Conservation (phyloP, 371 early-diverging fungal species). For the Haplosporangium sp. region DNA sequence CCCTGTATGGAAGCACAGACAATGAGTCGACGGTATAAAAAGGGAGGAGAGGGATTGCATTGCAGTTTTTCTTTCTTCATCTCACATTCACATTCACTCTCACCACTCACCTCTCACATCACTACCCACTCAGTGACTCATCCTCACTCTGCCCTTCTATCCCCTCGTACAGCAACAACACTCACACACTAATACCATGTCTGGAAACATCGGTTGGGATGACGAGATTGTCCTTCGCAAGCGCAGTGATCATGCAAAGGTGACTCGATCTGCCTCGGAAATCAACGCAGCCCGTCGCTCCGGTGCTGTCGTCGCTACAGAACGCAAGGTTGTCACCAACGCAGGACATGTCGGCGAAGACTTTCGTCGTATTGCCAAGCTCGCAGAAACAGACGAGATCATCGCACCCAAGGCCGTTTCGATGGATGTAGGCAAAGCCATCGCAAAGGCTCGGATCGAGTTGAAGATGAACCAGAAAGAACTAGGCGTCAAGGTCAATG, state of each 20-base stretch:
- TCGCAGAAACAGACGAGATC: conserved; percentile 90
- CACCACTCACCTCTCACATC: background rate
- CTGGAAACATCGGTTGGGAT: conserved; percentile 73
- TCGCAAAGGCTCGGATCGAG: conserved; percentile 81
- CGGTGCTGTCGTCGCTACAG: conserved; percentile 75
- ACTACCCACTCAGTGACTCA: too few species aligned
- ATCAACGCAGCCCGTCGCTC: conserved; percentile 84
- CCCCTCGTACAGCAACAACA: background rate
- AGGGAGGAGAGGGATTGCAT: too few species aligned
- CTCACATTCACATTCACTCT: background rate
- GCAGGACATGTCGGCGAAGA: conserved; percentile 77
- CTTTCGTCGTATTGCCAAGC: conserved; percentile 81
- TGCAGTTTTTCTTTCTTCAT: background rate
- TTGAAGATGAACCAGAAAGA: conserved; percentile 91
- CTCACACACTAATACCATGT: conserved; percentile 11
- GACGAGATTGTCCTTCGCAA: conserved; percentile 81
- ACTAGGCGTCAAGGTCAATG: conserved; percentile 81
- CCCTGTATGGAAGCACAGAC: too few species aligned
- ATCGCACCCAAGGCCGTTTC: conserved; percentile 77
- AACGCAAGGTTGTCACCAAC: conserved; percentile 75
- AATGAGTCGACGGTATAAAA: too few species aligned
- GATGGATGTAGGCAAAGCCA: conserved; percentile 83
- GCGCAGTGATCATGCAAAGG: conserved; percentile 70
- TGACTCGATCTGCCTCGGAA: conserved; percentile 70
- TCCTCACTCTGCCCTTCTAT: background rate